Evolutionary conservation across 306 rosid genomes (phyloP).

Genomic region (Potentilla sterilis): DNA sequence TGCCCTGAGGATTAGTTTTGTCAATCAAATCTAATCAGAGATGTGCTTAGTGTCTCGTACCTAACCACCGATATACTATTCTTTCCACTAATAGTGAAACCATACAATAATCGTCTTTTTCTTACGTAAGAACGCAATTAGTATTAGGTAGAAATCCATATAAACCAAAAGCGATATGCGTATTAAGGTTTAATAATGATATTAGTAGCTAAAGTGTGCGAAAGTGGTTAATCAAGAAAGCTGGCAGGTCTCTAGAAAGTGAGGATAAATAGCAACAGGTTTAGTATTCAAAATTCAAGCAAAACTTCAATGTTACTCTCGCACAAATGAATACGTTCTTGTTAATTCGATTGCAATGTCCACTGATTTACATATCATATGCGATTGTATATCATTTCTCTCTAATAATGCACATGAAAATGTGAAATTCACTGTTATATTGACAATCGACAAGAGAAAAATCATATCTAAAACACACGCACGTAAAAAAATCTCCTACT

Average conservation of each 20-base stretch:
- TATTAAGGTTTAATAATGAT: conserved; percentile 2
- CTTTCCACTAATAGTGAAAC: background rate
- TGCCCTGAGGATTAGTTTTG: conserved; percentile 4
- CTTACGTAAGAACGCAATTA: conserved; percentile 11
- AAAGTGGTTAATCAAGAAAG: background rate
- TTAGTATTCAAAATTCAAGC: background rate
- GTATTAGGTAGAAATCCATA: conserved; percentile 18
- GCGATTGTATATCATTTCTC: too few relatives aligned
- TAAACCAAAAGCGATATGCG: conserved; percentile 8
- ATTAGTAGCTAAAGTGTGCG: background rate
- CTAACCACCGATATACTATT: background rate
- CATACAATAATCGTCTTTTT: conserved; percentile 10
- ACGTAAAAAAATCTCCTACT: background rate
- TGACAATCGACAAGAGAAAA: background rate
- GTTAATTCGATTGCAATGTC: too few relatives aligned
- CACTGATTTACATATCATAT: too few relatives aligned
- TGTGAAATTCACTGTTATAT: background rate
- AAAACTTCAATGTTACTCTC: background rate
- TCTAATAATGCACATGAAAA: background rate
- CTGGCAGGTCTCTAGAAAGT: background rate
- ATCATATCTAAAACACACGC: background rate
- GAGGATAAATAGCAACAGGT: background rate
- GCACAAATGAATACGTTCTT: background rate
- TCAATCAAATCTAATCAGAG: conserved; percentile 12
- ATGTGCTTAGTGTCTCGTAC: conserved; percentile 9